Conservation (phyloP, 2,329 filamentous ascomycete genomes). For the Stagonosporopsis cucurbitacearum region DNA sequence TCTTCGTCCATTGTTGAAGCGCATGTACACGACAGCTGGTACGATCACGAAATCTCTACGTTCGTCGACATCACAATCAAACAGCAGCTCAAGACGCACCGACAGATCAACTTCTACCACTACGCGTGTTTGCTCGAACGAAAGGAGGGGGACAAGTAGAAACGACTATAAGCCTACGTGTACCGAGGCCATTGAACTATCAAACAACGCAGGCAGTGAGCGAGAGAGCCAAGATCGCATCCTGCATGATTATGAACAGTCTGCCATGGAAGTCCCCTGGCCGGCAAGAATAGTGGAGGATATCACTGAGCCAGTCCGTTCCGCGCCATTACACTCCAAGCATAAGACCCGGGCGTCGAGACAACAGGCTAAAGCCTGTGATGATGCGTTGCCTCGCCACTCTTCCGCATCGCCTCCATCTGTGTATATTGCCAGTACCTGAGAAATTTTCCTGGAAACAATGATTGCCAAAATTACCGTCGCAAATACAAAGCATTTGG, state of each 20-base stretch:
- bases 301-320: background rate
- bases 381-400: background rate
- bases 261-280: background rate
- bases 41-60: conserved; percentile 8
- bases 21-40: conserved; percentile 9
- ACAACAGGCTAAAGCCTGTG: background rate
- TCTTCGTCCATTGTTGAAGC: conserved; percentile 56
- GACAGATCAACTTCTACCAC: background rate
- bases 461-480: background rate
- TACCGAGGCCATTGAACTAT: conserved; percentile 12
- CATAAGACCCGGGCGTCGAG: conserved; percentile 4
- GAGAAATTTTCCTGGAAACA: background rate
- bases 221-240: conserved; percentile 15
- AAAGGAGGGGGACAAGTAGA: background rate
- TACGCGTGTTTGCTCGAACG: background rate
- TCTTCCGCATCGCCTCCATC: background rate
- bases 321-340: conserved; percentile 5
- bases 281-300: conserved; percentile 3
- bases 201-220: background rate
- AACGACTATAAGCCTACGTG: conserved; percentile 7
- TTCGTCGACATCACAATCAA: conserved; percentile 4
- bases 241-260: background rate
- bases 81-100: background rate
- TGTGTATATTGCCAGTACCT: background rate
- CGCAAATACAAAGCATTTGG: too few relatives aligned